Evolutionary conservation across 805 yeast genomes (phyloP).

Genomic region (Saccharomycopsis fibuligera): DNA sequence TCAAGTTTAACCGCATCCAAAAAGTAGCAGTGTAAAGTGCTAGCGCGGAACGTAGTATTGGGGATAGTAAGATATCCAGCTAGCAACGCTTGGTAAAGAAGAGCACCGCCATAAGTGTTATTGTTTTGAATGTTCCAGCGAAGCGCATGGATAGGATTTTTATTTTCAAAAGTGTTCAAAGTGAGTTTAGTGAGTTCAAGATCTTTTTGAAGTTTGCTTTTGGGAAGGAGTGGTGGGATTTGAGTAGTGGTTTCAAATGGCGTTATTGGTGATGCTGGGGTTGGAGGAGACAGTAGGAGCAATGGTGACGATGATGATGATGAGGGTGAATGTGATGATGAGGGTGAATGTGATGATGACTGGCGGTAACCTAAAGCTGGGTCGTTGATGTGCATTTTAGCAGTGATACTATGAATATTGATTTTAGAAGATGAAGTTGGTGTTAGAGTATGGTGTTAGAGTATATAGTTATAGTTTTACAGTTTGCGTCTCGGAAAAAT

Average conservation of each 20-base stretch:
- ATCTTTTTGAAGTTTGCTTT: slow-evolving; percentile 2
- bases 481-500: no score
- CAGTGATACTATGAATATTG: no score
- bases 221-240: no score
- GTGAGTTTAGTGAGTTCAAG: background rate
- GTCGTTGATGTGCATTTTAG: no score
- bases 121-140: background rate
- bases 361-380: no score
- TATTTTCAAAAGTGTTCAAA: background rate
- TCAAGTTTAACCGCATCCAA: background rate
- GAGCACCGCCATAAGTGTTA: slow-evolving; percentile 10
- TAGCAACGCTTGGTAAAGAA: slow-evolving; percentile 2
- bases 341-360: no score
- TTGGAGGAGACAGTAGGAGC: no score
- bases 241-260: background rate
- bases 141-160: background rate
- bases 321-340: no score
- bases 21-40: slow-evolving; percentile 7
- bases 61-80: slow-evolving; percentile 1
- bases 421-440: no score
- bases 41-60: background rate
- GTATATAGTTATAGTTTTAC: no score
- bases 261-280: background rate
- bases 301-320: no score
- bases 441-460: no score